Conservation (phyloP, 495 filamentous ascomycete genomes). For the Xylaria nigripes region DNA sequence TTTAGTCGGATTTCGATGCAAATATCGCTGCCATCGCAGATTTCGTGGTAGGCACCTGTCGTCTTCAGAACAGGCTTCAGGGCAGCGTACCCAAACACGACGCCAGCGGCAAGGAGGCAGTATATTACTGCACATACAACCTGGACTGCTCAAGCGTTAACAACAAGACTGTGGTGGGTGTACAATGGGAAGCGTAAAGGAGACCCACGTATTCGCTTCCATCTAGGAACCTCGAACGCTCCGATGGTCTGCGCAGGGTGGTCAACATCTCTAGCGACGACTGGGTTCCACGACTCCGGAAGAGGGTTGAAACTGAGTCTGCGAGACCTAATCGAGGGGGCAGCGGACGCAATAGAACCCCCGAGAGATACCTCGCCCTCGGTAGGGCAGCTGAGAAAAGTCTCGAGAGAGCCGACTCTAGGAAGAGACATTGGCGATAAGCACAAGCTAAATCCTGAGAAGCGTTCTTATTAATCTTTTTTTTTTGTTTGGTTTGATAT, state of each 20-base stretch:
- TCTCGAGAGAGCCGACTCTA: constrained; percentile 44
- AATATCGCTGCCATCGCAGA: constrained; percentile 51
- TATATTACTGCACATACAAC: constrained; percentile 61
- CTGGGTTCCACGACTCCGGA: constrained; percentile 41
- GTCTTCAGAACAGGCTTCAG: constrained; percentile 72
- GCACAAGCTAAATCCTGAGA: not conserved
- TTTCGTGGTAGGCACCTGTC: constrained; percentile 63
- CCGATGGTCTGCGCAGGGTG: constrained; percentile 43
- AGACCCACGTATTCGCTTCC: constrained; percentile 55
- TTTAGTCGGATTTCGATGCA: constrained; percentile 76
- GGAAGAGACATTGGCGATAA: constrained; percentile 40
- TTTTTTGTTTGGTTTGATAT: not conserved
- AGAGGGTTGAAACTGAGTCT: constrained; percentile 49
- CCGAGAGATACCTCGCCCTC: constrained; percentile 31
- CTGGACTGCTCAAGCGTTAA: constrained; percentile 40
- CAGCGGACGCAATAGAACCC: constrained; percentile 25
- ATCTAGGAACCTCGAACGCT: constrained; percentile 60
- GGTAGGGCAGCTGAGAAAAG: constrained; percentile 34
- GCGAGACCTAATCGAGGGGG: constrained; percentile 27
- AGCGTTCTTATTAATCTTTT: not conserved
- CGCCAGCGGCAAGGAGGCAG: constrained; percentile 71
- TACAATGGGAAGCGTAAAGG: not conserved
- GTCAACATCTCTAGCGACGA: constrained; percentile 14
- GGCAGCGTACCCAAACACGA: constrained; percentile 80
- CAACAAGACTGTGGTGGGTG: not conserved